phyloP scores from a whole-genome alignment of 176 grass and related monocot genomes.

The Areca catechu region DNA sequence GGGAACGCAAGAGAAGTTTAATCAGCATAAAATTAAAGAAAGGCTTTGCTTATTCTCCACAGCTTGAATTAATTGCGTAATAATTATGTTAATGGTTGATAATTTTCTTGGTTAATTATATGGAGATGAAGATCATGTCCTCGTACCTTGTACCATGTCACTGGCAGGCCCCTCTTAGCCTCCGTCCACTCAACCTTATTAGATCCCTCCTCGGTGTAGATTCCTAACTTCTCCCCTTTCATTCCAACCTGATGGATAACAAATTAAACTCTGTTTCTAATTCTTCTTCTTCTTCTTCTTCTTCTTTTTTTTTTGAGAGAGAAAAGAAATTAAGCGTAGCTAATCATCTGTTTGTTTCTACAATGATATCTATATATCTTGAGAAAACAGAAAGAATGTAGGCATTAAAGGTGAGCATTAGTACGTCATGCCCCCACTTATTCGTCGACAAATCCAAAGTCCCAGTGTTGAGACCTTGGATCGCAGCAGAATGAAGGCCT shows the following conservation, averaged over 20 bases:
- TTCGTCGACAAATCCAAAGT: constrained; percentile 67
- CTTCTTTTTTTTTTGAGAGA: too few species aligned
- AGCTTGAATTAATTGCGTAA: too few species aligned
- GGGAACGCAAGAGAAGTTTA: too few species aligned
- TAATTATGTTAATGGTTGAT: too few species aligned
- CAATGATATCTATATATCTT: background rate
- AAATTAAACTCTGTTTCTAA: too few species aligned
- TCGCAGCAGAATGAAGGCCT: constrained; percentile 32
- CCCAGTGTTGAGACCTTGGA: constrained; percentile 90
- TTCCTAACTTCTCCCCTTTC: constrained; percentile 45
- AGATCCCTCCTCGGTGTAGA: constrained; percentile 45
- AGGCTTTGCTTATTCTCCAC: too few species aligned
- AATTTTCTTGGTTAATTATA: too few species aligned
- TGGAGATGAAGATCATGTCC: too few species aligned
- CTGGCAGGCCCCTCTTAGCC: constrained; percentile 19
- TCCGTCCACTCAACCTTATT: constrained; percentile 31
- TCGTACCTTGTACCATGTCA: constrained; percentile 77
- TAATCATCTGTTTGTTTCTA: too few species aligned
- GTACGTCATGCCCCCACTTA: constrained; percentile 78
- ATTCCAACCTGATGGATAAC: constrained; percentile 36
- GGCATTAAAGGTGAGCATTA: constrained; percentile 5
- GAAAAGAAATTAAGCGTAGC: too few species aligned
- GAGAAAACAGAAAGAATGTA: background rate
- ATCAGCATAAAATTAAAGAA: too few species aligned
- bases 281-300: too few species aligned